phyloP scores from a whole-genome alignment of 108 stramenopile genomes.

The Cylindrotheca closterium region DNA sequence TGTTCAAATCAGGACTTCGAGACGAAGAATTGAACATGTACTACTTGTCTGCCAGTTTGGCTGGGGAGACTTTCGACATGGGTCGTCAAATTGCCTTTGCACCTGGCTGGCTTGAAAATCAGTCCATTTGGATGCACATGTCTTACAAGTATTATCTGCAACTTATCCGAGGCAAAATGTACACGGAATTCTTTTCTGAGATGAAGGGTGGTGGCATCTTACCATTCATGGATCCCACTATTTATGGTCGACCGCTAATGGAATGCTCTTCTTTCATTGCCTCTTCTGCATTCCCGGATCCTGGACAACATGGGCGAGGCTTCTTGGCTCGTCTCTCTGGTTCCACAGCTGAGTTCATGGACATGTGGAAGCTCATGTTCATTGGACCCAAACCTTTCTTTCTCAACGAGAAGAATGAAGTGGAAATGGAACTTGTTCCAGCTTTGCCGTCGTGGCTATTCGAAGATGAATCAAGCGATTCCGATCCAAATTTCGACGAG shows the following conservation, averaged over 20 bases:
- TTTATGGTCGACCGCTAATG: slow-evolving; percentile 92
- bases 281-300: slow-evolving; percentile 90
- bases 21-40: slow-evolving; percentile 88
- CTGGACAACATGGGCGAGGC: slow-evolving; percentile 75
- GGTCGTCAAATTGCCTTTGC: slow-evolving; percentile 96
- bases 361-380: slow-evolving; percentile 94
- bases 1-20: slow-evolving; percentile 82
- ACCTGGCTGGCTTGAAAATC: slow-evolving; percentile 96
- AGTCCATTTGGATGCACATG: slow-evolving; percentile 98
- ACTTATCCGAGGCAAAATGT: slow-evolving; percentile 91
- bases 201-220: slow-evolving; percentile 88
- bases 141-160: slow-evolving; percentile 96
- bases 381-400: slow-evolving; percentile 78
- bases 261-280: slow-evolving; percentile 93
- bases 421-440: slow-evolving; percentile 82
- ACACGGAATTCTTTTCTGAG: slow-evolving; percentile 89
- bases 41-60: slow-evolving; percentile 85
- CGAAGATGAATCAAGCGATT: slow-evolving; percentile 56
- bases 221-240: slow-evolving; percentile 91
- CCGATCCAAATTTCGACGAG: slow-evolving; percentile 57
- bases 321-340: slow-evolving; percentile 94
- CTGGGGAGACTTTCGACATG: slow-evolving; percentile 91
- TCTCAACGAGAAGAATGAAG: slow-evolving; percentile 66
- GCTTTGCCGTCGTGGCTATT: slow-evolving; percentile 93
- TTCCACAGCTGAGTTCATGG: slow-evolving; percentile 94